These are phyloP conservation scores for Kwoniella sp. DNA, from an alignment of 768 basidiomycete genomes.

Conservation along the genomic window DNA sequence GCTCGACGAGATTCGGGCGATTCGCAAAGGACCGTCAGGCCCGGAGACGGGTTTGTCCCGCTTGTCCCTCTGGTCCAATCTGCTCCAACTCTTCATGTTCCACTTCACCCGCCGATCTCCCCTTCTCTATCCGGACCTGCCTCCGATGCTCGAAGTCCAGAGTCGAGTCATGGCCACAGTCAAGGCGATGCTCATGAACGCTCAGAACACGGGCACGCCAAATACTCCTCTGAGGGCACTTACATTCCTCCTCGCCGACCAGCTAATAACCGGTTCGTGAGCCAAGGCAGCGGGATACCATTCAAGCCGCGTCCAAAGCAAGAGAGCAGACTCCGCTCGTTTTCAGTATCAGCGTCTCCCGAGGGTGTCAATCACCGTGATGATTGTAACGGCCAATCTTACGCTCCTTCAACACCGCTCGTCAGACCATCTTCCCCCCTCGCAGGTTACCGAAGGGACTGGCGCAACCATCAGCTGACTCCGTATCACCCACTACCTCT, in stretches of 20 bases:
- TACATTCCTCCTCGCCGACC: not conserved
- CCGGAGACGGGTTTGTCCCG: not conserved
- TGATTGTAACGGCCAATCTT: not conserved
- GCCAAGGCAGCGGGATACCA: not conserved
- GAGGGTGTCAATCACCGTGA: not conserved
- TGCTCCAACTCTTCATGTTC: not conserved
- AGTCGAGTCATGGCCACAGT: too few species aligned
- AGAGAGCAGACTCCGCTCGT: not conserved
- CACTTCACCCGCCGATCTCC: not conserved
- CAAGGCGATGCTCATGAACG: not conserved
- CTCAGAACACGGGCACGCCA: not conserved
- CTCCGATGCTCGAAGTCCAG: too few species aligned
- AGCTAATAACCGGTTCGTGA: not conserved
- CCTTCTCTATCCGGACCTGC: not conserved
- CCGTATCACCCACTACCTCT: not conserved
- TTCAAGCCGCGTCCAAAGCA: not conserved
- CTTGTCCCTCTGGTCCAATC: not conserved
- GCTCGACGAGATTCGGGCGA: constrained; percentile 9
- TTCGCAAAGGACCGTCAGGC: constrained; percentile 14
- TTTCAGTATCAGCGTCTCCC: not conserved
- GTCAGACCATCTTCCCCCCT: not conserved
- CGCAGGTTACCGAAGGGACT: not conserved
- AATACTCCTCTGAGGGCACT: not conserved
- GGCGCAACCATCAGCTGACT: not conserved
- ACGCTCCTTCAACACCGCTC: not conserved